phyloP scores from a whole-genome alignment of 441 rosid genomes.

The Pelargonium exstipulatum region DNA sequence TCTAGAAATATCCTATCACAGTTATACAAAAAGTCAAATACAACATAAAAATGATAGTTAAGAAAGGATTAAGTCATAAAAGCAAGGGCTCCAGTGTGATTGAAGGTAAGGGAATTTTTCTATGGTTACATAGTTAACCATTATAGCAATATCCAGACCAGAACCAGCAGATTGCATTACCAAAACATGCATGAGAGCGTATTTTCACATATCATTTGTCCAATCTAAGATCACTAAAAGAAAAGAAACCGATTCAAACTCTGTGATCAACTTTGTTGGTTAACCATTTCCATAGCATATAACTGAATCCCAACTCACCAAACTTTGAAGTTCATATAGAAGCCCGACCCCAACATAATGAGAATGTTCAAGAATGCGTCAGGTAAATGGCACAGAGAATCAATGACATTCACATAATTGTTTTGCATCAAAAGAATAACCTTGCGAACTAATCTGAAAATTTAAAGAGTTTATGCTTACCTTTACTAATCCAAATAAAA shows the following conservation, averaged over 20 bases:
- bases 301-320: neutral
- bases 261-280: neutral
- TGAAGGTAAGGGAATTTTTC: neutral
- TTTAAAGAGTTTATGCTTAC: constrained; percentile 31
- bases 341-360: neutral
- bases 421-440: neutral
- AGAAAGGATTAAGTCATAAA: neutral
- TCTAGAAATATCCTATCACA: constrained; percentile 68
- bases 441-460: neutral
- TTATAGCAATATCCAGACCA: neutral
- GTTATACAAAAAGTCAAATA: constrained; percentile 15
- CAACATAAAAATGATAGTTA: neutral
- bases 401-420: neutral
- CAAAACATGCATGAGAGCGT: neutral
- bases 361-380: neutral
- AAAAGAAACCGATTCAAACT: neutral
- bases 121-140: neutral
- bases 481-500: constrained; percentile 88
- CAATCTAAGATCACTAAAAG: neutral
- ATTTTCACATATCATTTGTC: neutral
- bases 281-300: neutral
- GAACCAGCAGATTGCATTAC: neutral
- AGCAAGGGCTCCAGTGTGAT: constrained; percentile 7
- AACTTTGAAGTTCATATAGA: neutral
- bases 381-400: neutral